phyloP scores from a whole-genome alignment of 2,329 filamentous ascomycete genomes.

The Chaetomium olivaceum region DNA sequence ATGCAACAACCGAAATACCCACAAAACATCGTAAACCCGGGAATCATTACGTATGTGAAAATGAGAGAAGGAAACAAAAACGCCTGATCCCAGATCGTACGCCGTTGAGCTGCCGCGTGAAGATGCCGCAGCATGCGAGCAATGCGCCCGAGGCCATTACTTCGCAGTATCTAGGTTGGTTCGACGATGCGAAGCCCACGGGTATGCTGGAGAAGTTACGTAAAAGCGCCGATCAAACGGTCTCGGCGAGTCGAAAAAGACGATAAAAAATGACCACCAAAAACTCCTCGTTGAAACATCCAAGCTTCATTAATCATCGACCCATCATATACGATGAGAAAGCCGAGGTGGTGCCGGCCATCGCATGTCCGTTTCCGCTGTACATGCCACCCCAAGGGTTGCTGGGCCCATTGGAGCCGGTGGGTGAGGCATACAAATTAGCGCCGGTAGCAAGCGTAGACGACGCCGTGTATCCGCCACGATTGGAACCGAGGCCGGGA shows the following conservation, averaged over 20 bases:
- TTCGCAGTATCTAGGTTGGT: not conserved
- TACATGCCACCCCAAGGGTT: constrained; percentile 31
- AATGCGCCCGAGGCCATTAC: constrained; percentile 18
- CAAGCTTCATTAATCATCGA: constrained; percentile 1
- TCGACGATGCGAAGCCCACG: not conserved
- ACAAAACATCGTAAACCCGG: constrained; percentile 21
- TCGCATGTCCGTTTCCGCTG: constrained; percentile 26
- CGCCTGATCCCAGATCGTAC: constrained; percentile 23
- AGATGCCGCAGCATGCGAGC: constrained; percentile 23
- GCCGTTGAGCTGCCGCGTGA: constrained; percentile 24
- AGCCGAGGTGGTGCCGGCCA: constrained; percentile 26
- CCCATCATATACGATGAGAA: constrained; percentile 37
- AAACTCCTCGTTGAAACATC: not conserved
- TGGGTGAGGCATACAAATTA: constrained; percentile 27
- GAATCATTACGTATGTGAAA: constrained; percentile 27
- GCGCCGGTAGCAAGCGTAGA: constrained; percentile 20
- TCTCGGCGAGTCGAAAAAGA: not conserved
- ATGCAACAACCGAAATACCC: constrained; percentile 23
- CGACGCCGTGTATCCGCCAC: constrained; percentile 28
- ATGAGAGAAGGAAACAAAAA: constrained; percentile 3
- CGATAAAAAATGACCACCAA: not conserved
- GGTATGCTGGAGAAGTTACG: not conserved
- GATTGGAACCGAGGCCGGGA: constrained; percentile 60
- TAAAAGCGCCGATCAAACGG: not conserved
- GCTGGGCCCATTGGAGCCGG: constrained; percentile 22